phyloP scores from a whole-genome alignment of 768 basidiomycete genomes.

The Podaxis sp. region DNA sequence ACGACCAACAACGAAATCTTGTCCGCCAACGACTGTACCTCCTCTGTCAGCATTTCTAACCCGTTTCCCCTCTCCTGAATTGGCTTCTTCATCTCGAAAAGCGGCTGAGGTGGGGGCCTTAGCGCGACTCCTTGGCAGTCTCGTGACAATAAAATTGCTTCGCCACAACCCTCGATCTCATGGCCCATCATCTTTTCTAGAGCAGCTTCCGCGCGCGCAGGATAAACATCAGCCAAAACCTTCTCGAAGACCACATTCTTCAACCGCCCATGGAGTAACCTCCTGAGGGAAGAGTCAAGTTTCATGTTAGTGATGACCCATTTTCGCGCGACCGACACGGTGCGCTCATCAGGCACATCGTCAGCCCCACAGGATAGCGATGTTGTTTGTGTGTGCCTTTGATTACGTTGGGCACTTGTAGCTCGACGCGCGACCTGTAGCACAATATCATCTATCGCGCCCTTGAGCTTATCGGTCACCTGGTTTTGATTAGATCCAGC shows the following conservation, averaged over 20 bases:
- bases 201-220: constrained; percentile 32
- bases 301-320: constrained; percentile 75
- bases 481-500: constrained; percentile 13
- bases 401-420: constrained; percentile 38
- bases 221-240: constrained; percentile 55
- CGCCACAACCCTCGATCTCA: constrained; percentile 13
- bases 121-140: constrained; percentile 16
- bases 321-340: constrained; percentile 60
- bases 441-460: constrained; percentile 58
- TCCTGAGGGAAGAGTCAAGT: constrained; percentile 55
- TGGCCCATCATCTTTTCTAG: constrained; percentile 16
- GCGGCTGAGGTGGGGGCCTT: neutral
- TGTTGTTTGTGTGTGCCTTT: constrained; percentile 13
- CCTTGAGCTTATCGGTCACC: constrained; percentile 9
- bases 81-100: constrained; percentile 11
- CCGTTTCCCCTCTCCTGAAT: constrained; percentile 45
- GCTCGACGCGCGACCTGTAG: constrained; percentile 78
- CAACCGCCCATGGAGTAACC: constrained; percentile 61
- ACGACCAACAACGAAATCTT: constrained; percentile 70
- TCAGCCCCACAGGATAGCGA: constrained; percentile 25
- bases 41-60: constrained; percentile 70
- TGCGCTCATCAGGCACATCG: constrained; percentile 47
- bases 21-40: constrained; percentile 67
- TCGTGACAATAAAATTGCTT: constrained; percentile 1
- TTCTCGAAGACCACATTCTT: constrained; percentile 62